Evolutionary conservation across 1,139 yeast species (phyloP), one percentile per base, ranked within the genome.

Genomic region (Diutina siamensis): DNA sequence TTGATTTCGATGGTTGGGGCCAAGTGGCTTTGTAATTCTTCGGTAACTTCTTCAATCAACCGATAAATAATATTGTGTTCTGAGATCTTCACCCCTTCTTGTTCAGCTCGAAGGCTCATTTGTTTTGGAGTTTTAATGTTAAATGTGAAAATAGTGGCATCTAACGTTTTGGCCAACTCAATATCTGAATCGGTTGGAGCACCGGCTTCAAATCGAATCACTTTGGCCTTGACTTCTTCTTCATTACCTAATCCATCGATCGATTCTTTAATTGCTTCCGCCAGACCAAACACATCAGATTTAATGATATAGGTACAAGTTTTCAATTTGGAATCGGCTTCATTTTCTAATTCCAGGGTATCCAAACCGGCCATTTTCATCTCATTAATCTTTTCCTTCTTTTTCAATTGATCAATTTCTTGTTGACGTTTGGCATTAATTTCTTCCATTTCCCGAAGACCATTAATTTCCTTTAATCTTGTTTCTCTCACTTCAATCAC

Each of bases 21-120:
- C 54, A 94, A 67, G 48, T 74, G 70, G 2, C 73, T 63, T 3
- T 83, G 75, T 44, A 92, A 68, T 19, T 72, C 77, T 9, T 72
- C 74, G 1, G 89, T 78, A 3, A 92, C 95, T 46, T 82, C 84
- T 55, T 92, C 97, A 48, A 92, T 80, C 52, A 94, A 71, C 53
- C 89, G 81, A 60, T 92, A 92, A 49, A 92, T 92, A 48, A 92
- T 85, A 48, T 82, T 84, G 59, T 81, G 87, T 46, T 78, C 78
- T 46, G 68, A 70, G 33, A 92, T 68, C 12, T 66, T 67, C n/a
- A 92, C 82, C 1, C 76, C 75, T 21, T 67, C 65, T 44, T 67
- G 69, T 31, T 74, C 74, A 0, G 95, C 95, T 49, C 77, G 72
- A 46, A 71, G 65, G 44, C 67, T 65, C 8, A 84, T 76, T 25